Base-by-base conservation (phyloP, 192 early-diverging fungal species). In the Coemansia sp. region DNA sequence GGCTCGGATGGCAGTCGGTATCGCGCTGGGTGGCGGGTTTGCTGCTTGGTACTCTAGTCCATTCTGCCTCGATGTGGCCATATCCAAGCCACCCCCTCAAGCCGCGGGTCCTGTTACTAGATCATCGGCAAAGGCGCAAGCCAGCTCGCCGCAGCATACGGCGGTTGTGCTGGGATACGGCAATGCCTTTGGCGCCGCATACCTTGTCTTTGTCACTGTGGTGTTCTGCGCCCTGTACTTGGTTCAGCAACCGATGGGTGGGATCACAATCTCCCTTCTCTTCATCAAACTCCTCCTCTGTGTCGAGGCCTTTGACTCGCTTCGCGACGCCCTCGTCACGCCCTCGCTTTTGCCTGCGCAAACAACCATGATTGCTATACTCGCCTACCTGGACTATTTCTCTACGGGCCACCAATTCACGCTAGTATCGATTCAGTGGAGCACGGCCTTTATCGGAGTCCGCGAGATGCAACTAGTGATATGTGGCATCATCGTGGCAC, bases 361-460 rank as follows among this genome's bases (percentile, higher is more conserved):
- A 68, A 62, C 71, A 8, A 65, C 79, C 0, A 48, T 88, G 35
- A 64, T 86, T 45, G 79, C 86, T 6, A 65, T 88, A 14, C 71
- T 90, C 53, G 66, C 84, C 9, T 86, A 84, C 47, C 77, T 84
- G 21, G 75, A 85, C 10, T 99, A 91, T 69, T 99, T 97, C 83
- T 78, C 89, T 11, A 96, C 95, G 2, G 95, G 93, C 10, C 97
- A 99, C 70, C 97, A 99, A 75, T 86, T 88, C 56, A 94, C 89
- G 6, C 77, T 97, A 50, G 84, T 91, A 8, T 91, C 92, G n/a
- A 88, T 97, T 10, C 95, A 96, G 64, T 97, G 93, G 93, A 87
- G 89, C 23, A 79, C 92, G 0, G 94, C 90, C 1, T 95, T 95
- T 74, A 82, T 96, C 48, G 96, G 95, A 6, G 75, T 97, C 31